Conservation (phyloP, 306 rosid genomes). For the Medicago lupulina region DNA sequence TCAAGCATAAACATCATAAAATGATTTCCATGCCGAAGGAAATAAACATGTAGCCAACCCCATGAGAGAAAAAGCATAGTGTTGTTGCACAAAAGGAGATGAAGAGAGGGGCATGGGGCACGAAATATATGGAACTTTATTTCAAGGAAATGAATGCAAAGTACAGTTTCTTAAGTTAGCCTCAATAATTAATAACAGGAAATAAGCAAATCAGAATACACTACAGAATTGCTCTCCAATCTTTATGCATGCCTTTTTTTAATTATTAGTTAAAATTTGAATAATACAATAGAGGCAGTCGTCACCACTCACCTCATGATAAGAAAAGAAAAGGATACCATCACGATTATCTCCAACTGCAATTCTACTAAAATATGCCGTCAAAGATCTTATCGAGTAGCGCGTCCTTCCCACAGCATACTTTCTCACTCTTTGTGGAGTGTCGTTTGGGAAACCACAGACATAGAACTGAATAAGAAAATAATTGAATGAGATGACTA, state of each 20-base stretch:
- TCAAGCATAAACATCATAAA: slow-evolving; percentile 22
- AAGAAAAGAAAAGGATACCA: slow-evolving; percentile 80
- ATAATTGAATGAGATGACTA: slow-evolving; percentile 40
- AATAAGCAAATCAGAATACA: slow-evolving; percentile 25
- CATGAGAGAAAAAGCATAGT: background rate
- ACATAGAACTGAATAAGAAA: slow-evolving; percentile 80
- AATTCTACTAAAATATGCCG: slow-evolving; percentile 81
- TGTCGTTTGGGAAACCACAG: slow-evolving; percentile 86
- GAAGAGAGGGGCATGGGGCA: slow-evolving; percentile 18
- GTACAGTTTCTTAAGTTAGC: background rate
- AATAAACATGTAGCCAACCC: slow-evolving; percentile 1
- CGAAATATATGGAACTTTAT: slow-evolving; percentile 14
- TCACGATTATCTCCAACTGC: slow-evolving; percentile 98
- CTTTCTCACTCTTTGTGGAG: slow-evolving; percentile 69
- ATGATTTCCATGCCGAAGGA: slow-evolving; percentile 31
- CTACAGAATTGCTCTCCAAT: slow-evolving; percentile 21
- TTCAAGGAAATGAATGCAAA: slow-evolving; percentile 18
- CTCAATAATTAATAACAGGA: slow-evolving; percentile 31
- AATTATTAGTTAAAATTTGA: background rate
- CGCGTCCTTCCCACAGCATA: slow-evolving; percentile 74
- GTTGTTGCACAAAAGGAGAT: slow-evolving; percentile 26
- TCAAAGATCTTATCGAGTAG: slow-evolving; percentile 73
- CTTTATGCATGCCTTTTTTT: slow-evolving; percentile 31
- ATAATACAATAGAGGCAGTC: slow-evolving; percentile 25
- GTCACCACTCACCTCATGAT: slow-evolving; percentile 76